Percentiles rank a stretch among this genome's conserved stretches.
Conservation (phyloP, 768 basidiomycete genomes). For the Paxillus involutus region DNA sequence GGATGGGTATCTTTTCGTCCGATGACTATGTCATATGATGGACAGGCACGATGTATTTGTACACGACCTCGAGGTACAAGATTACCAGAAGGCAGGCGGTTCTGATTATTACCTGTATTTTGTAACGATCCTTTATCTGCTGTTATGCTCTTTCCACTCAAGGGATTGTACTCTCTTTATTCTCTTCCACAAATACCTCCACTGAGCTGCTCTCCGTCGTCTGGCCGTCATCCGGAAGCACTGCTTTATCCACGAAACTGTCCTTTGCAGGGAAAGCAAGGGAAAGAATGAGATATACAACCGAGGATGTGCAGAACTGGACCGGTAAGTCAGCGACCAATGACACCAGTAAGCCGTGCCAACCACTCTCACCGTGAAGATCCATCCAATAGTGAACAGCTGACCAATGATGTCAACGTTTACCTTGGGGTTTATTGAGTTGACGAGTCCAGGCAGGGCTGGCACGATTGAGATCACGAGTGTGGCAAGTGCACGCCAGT, state of each 20-base stretch:
- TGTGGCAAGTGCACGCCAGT: constrained; percentile 78
- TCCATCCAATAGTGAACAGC: constrained; percentile 8
- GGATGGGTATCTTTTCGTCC: background rate
- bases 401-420: constrained; percentile 1
- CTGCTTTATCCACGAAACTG: constrained; percentile 4
- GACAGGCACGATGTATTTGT: too few relatives aligned
- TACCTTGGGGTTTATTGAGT: constrained; percentile 57
- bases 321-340: background rate
- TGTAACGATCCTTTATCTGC: too few relatives aligned
- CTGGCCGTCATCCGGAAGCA: constrained; percentile 3
- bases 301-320: constrained; percentile 7
- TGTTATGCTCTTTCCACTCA: background rate
- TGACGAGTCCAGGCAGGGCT: constrained; percentile 74
- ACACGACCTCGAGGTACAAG: too few relatives aligned
- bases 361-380: constrained; percentile 2
- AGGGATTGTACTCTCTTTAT: background rate
- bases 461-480: constrained; percentile 67
- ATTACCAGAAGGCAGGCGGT: too few relatives aligned
- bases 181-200: background rate
- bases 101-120: background rate
- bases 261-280: constrained; percentile 2
- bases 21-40: too few relatives aligned
- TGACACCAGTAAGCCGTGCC: background rate
- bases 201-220: background rate
- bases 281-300: constrained; percentile 6